Base-by-base conservation (phyloP, 2,329 filamentous ascomycete species). In the Herpotrichia juniperi region DNA sequence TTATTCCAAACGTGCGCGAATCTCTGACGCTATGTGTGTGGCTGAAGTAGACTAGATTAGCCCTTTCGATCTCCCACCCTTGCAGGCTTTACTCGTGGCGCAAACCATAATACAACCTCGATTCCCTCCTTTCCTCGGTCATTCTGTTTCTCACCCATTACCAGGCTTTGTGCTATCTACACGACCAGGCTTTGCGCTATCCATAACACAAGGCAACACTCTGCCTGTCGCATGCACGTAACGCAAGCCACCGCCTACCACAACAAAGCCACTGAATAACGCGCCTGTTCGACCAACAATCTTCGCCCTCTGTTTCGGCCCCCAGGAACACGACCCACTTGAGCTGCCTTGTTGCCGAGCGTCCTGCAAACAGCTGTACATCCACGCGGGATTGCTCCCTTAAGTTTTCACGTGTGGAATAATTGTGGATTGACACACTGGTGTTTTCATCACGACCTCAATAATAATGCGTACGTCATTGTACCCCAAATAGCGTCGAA, bases 271-370 rank as follows among this genome's bases (percentile, higher is more conserved):
- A 19, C 37, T 21, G 25, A 25, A 40, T 25, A 31, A 32, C 61
- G 56, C 57, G 47, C 45, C 54, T 55, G 49, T 46, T 45, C 34
- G 34, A 17, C 55, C 54, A 55, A 54, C 57, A 31, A 61, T 19
- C 43, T n/a, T 19, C 42, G 17, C 49, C 42, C 42, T 46, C 39
- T 34, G 39, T 56, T 55, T 47, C 43, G 35, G 56, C 56, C 53
- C 56, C 53, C 49, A 50, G 32, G 42, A 25, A 24, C 4, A 14
- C 37, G 26, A 53, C 44, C 49, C 49, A 46, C 57, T 43, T 46
- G 30, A 43, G 30, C 43, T 25, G 30, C 25, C 28, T 35, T n/a
- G 25, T 30, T 42, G 39, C 39, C 39, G 40, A 30, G 4, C 40
- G 25, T 4, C 25, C 25, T 48, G 16, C 49, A 44, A 35, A 28